phyloP scores from a whole-genome alignment of 257 asterid genomes.

The Penstemon barbatus region DNA sequence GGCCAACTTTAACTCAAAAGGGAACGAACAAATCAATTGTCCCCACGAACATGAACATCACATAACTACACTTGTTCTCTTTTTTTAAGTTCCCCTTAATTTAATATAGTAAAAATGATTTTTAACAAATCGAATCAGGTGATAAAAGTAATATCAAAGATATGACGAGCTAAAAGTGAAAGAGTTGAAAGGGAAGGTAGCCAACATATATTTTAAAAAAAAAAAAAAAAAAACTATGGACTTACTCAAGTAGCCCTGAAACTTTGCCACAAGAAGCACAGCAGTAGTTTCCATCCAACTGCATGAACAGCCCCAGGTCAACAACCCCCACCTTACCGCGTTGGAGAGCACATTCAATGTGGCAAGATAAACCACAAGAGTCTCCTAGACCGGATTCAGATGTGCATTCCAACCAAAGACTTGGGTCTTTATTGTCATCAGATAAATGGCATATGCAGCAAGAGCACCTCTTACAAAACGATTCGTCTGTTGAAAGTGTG shows the following conservation, averaged over 20 bases:
- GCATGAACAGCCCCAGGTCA: slow-evolving; percentile 69
- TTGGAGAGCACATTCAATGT: slow-evolving; percentile 69
- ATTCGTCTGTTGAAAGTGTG: slow-evolving; percentile 55
- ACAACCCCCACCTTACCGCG: slow-evolving; percentile 69
- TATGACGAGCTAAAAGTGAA: not conserved
- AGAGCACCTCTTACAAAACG: slow-evolving; percentile 78
- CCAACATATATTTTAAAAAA: not conserved
- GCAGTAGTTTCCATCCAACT: slow-evolving; percentile 78
- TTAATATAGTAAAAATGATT: not conserved
- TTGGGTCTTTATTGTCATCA: slow-evolving; percentile 84
- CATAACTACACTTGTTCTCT: not conserved
- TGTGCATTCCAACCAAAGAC: slow-evolving; percentile 78
- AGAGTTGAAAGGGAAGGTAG: not conserved
- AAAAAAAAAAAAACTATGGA: not conserved
- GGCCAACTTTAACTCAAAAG: not conserved
- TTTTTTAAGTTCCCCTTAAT: not conserved
- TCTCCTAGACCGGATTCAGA: slow-evolving; percentile 64
- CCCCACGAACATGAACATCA: not conserved
- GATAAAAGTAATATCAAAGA: not conserved
- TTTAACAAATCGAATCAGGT: not conserved
- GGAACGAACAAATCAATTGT: not conserved
- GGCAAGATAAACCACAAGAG: slow-evolving; percentile 77
- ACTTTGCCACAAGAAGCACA: slow-evolving; percentile 80
- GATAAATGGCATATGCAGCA: slow-evolving; percentile 75
- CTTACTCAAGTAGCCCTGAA: slow-evolving; percentile 76